Evolutionary conservation across 306 rosid species (phyloP), one percentile per base, ranked within the genome.

Genomic region (Glycine latifolia): DNA sequence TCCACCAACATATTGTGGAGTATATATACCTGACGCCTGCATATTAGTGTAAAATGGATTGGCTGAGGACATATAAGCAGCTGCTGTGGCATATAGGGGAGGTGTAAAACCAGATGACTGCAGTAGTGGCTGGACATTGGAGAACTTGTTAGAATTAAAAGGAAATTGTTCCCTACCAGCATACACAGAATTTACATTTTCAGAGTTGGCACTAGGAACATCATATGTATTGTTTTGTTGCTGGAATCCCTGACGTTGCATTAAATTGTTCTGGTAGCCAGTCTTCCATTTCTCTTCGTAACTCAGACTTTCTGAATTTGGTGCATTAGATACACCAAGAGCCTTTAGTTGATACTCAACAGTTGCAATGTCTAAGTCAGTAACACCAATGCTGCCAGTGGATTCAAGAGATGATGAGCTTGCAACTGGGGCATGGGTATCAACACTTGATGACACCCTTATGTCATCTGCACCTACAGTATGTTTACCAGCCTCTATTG

Each of bases 51-150:
- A 87, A 73, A 66, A 81, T 14, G 87, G 82, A 84, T 84, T 87
- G 55, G 84, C 43, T 52, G 90, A 73, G 49, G 81, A 73, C 90
- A 87, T 74, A 52, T 87, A 89, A 33, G 88, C 88, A 39, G 88
- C 88, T 74, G 86, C 82, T 14, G 89, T 73, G 37, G 92, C 87
- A 84, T 85, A 89, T 35, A 89, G 83, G 7, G 91, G 91, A 66
- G 88, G 89, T 49, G 91, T 84, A 69, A 87, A 84, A 77, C 92
- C 92, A 73, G 92, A 87, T 76, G 91, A 86, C 77, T 87, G 92
- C 31, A 83, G 86, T 46, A 87, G 71, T 2, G 91, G 89, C 63
- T 84, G 91, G 31, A 55, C 91, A 59, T 87, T 87, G 20, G 87
- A 82, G 75, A 81, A 87, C 84, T 86, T 87, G 85, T 82, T 54